Percentiles rank a stretch among this genome's conserved stretches.
Conservation (phyloP, 768 basidiomycete species). For the Suillus bovinus region DNA sequence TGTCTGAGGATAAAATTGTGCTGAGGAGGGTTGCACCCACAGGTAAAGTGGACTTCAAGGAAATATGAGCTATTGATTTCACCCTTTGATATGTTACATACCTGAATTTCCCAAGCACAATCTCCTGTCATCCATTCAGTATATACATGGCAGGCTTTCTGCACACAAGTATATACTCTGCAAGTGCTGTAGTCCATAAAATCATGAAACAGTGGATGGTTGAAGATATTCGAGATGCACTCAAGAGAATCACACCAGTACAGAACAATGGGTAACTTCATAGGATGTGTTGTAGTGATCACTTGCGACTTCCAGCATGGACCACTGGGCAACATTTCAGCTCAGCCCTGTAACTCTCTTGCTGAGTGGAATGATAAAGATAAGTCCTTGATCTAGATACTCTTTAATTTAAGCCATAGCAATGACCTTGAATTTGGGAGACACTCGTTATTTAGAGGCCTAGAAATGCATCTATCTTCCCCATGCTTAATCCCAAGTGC, state of each 20-base stretch:
- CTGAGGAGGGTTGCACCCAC: conserved; percentile 30
- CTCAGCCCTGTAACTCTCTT: conserved; percentile 21
- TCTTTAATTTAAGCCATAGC: too few species aligned
- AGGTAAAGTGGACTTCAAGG: conserved; percentile 19
- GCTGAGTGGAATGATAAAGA: conserved; percentile 27
- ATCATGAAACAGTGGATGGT: too few species aligned
- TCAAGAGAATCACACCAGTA: too few species aligned
- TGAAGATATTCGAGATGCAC: too few species aligned
- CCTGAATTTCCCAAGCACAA: conserved; percentile 29
- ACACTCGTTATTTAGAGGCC: too few species aligned
- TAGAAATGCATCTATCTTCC: too few species aligned
- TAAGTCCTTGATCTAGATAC: conserved; percentile 5
- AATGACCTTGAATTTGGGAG: too few species aligned
- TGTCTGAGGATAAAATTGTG: conserved; percentile 19
- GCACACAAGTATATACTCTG: not conserved
- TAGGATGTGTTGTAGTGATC: not conserved
- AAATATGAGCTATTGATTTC: too few species aligned
- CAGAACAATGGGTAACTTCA: too few species aligned
- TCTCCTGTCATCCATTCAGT: conserved; percentile 26
- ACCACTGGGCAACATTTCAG: conserved; percentile 24
- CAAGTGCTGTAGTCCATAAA: too few species aligned
- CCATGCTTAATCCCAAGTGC: too few species aligned
- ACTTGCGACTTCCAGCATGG: conserved; percentile 23
- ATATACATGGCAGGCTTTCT: conserved; percentile 15
- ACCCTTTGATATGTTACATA: not conserved